phyloP scores from a whole-genome alignment of 352 stramenopile genomes.

The Pythium sukuiense region DNA sequence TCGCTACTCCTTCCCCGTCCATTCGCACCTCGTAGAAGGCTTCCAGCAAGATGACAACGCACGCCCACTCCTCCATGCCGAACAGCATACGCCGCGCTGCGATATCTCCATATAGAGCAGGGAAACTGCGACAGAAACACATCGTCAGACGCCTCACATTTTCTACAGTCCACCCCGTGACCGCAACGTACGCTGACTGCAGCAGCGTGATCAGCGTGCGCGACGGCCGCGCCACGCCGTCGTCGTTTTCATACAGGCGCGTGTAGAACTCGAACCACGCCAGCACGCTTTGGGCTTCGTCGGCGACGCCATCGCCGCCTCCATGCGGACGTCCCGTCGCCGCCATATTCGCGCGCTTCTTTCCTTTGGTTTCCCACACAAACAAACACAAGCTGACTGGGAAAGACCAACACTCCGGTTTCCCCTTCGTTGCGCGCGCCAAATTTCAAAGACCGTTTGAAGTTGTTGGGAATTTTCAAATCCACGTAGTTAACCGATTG shows the following conservation, averaged over 20 bases:
- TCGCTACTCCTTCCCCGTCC: not conserved
- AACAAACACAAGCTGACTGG: not conserved
- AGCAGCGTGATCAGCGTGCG: constrained; percentile 32
- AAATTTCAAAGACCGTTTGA: constrained; percentile 28
- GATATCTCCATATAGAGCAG: constrained; percentile 27
- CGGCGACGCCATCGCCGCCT: constrained; percentile 1
- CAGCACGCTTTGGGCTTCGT: constrained; percentile 33
- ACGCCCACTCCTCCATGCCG: constrained; percentile 23
- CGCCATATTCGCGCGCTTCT: constrained; percentile 2
- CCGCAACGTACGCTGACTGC: constrained; percentile 24
- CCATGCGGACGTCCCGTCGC: not conserved
- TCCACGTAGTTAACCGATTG: constrained; percentile 17
- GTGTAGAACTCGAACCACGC: constrained; percentile 30
- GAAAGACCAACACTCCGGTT: constrained; percentile 27
- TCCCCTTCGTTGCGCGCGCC: constrained; percentile 13
- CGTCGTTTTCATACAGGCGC: constrained; percentile 12
- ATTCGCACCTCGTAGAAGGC: constrained; percentile 55
- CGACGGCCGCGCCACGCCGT: constrained; percentile 10
- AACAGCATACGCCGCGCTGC: constrained; percentile 5
- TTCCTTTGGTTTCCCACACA: not conserved
- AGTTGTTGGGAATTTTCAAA: constrained; percentile 32
- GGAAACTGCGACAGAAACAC: constrained; percentile 25
- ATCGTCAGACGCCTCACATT: not conserved
- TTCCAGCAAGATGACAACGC: constrained; percentile 33
- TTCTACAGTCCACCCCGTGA: not conserved